Evolutionary conservation across 139 green algal species (phyloP), one percentile per base, ranked within the genome.

Genomic region (Tetraselmis chui): DNA sequence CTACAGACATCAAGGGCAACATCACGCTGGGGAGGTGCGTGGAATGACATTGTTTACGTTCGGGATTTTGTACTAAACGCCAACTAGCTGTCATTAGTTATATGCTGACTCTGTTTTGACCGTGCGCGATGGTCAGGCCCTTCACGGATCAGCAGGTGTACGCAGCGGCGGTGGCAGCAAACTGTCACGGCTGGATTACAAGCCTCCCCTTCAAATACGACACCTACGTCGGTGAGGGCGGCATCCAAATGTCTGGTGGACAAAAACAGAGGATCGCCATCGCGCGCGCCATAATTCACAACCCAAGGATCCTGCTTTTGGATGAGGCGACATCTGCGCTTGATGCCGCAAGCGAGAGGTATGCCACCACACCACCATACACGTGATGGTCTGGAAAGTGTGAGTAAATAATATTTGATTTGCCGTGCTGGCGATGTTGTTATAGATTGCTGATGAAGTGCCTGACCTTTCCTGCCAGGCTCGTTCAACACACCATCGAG

Each of bases 231-330:
- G 89, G 89, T 5, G 86, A 90, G 83, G 58, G 89, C 2, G 89
- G 89, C 23, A 80, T 91, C 23, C 85, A 91, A 81, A 80, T 92
- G 32, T 89, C 81, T 28, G 89, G 89, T 30, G 89, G 89, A 0
- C 86, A 92, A 82, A 92, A 92, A 84, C 89, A 92, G 84, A 84
- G 89, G 11, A 84, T 92, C 26, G 85, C 89, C 1, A 84, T 92
- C 27, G 89, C 88, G 23, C 78, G 88, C 31, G 82, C 89, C 27
- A 86, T 93, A 29, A 80, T 91, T 25, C 89, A 89, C 76, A 75
- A 86, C 2, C 83, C 85, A 0, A 74, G 29, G 29, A 82, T 87
- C 27, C 81, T 86, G 76, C 59, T 89, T 22, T 82, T 83, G 28
- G 85, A 89, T 76, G 85, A 89, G 80, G 82, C 82, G 0, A 89